Evolutionary conservation across 1,284 basidiomycete genomes (phyloP), one percentile per base, ranked within the genome.

Genomic region (Boletus mariae): DNA sequence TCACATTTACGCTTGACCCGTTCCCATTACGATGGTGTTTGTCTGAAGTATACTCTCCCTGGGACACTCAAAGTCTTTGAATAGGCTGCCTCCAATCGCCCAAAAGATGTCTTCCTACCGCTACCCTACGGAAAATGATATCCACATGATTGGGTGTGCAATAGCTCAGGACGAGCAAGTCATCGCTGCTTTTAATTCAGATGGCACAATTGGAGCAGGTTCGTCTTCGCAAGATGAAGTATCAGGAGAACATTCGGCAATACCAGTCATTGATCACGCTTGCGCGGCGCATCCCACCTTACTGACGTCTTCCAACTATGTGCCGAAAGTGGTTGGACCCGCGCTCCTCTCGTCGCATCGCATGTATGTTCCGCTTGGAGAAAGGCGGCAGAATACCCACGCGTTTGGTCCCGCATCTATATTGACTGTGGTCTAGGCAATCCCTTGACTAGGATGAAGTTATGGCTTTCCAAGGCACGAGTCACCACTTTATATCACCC

Each of bases 301-400:
- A 78, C 77, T 32, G 65, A 69, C 54, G 79, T 85, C 31, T 80
- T 85, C 58, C 75, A 79, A 54, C 65, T 73, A 31, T 82, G 80
- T 60, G 73, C 77, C 8, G 66, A 66, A 23, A 72, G 73, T 46
- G 79, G 79, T 11, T 84, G 80, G 78, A 77, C 76, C 17, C 74
- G 75, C 23, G 80, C 77, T 10, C 83, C 83, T 13, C 63, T 85
- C 17, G 71, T 75, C 43, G 75, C 75, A 41, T 84, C 82, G 12
- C 80, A 83, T 48, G 82, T 85, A 34, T 86, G 82, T 59, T 74
- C 77, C 3, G 70, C 77, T 51, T 87, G 84, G 84, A 74, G 82
- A 49, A 73, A 71, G 58, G 82, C 81, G 0, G 73, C 80, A 5
- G 67, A 65, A 47, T 70, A 73, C 32, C 80, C 83, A 25, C 70